Base-by-base conservation (phyloP, 768 basidiomycete species). In the Suillus brevipes region DNA sequence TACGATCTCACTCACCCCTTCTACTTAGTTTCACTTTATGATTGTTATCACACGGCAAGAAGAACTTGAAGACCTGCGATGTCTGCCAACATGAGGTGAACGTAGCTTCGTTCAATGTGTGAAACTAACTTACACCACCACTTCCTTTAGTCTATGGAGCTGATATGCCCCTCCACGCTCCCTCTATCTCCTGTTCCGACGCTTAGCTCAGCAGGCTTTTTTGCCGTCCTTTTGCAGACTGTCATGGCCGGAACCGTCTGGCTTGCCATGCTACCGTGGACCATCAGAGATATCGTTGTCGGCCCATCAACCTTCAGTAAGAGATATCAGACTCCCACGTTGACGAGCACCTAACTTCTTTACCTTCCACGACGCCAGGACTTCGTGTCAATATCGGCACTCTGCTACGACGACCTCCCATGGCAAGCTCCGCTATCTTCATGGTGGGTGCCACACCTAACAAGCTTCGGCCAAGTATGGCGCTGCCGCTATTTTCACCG, bases 11-110 rank as follows among this genome's bases (percentile, higher is more conserved):
- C 42, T 70, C 56, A 64, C 60, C 65, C 56, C 34, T 42, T 23
- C 64, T 60, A 53, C 68, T 14, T 69, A 97, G 95, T 78, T 83
- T 98, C 74, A 93, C 90, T 59, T 94, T 90, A 80, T 99, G 97
- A n/a, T n/a, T n/a, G 97, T 83, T 99, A 42, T 88, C 91, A 3
- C 92, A 95, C 77, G 94, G 92, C 79, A 93, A 93, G 82, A 96
- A 97, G n/a, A n/a, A n/a, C n/a, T n/a, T n/a, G 86, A 92, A 92
- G 78, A 89, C 85, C 49, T 99, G 97, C 76, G 97, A 98, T 83
- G 89, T 98, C 9, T 99, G 97, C 86, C 95, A 96, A 75, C 85
- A 97, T 75, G 97, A 83, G 94, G 96, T 94, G 64, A 34, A 49
- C 79, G 59, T 12, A 9, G 12, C 20, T 42, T 38, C 42, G 7